These are phyloP conservation scores for Aspergillus tanneri DNA, from an alignment of 2,329 filamentous ascomycete species.

Conservation along the genomic window DNA sequence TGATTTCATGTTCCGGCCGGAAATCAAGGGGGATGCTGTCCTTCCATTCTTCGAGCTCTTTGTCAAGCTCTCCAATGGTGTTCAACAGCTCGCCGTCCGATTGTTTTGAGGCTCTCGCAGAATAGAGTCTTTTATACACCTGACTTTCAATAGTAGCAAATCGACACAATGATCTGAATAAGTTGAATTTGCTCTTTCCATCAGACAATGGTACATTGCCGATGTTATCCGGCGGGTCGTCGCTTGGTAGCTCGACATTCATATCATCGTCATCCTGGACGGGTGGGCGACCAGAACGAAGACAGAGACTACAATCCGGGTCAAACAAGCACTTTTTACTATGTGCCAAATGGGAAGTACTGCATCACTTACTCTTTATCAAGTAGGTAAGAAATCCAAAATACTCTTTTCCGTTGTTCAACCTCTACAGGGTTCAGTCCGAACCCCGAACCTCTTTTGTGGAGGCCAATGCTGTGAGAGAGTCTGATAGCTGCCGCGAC, in stretches of 20 bases:
- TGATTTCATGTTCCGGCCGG: slow-evolving; percentile 95
- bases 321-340: slow-evolving; percentile 19
- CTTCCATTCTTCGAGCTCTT: slow-evolving; percentile 91
- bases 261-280: slow-evolving; percentile 79
- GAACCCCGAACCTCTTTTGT: slow-evolving; percentile 90
- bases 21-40: slow-evolving; percentile 93
- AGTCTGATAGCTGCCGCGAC: slow-evolving; percentile 87
- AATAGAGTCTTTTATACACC: slow-evolving; percentile 91
- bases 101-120: slow-evolving; percentile 85
- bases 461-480: slow-evolving; percentile 89
- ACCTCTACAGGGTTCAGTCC: slow-evolving; percentile 91
- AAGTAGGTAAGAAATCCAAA: slow-evolving; percentile 73
- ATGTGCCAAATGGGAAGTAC: too few species aligned
- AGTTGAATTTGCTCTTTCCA: slow-evolving; percentile 87
- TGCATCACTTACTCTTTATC: slow-evolving; percentile 61
- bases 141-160: slow-evolving; percentile 89
- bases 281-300: slow-evolving; percentile 69
- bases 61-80: slow-evolving; percentile 91
- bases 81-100: slow-evolving; percentile 90
- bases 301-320: slow-evolving; percentile 54
- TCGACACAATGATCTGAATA: slow-evolving; percentile 90
- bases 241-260: slow-evolving; percentile 93
- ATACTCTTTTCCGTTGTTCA: slow-evolving; percentile 79
- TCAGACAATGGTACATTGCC: slow-evolving; percentile 90
- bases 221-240: slow-evolving; percentile 86